Evolutionary conservation across 2,329 filamentous ascomycete genomes (phyloP).

Genomic region (Aureobasidium lini): DNA sequence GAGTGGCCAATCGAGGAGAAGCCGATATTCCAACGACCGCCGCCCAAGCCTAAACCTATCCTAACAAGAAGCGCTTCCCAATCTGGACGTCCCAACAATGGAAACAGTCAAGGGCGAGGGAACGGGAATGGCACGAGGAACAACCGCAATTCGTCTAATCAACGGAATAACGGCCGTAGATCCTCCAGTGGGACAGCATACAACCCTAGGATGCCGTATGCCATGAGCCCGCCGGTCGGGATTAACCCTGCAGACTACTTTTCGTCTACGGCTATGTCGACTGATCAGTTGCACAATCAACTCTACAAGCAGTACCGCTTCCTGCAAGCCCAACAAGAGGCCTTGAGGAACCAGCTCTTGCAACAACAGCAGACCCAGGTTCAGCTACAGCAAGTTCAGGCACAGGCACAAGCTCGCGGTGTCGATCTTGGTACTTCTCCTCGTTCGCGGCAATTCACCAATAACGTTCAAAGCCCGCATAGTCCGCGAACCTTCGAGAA

Average conservation of each 20-base stretch:
- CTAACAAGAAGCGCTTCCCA: slow-evolving; percentile 42
- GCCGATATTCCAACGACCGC: slow-evolving; percentile 45
- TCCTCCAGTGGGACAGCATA: slow-evolving; percentile 50
- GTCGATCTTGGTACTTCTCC: slow-evolving; percentile 34
- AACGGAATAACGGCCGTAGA: slow-evolving; percentile 45
- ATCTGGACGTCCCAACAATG: slow-evolving; percentile 41
- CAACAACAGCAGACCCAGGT: slow-evolving; percentile 33
- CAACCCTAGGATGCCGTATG: slow-evolving; percentile 30
- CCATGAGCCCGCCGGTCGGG: slow-evolving; percentile 37
- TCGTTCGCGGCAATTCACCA: slow-evolving; percentile 25
- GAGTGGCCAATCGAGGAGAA: slow-evolving; percentile 78
- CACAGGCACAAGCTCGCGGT: slow-evolving; percentile 29
- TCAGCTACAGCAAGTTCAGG: slow-evolving; percentile 25
- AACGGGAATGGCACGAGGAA: slow-evolving; percentile 37
- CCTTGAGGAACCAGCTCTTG: slow-evolving; percentile 34
- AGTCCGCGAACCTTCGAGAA: slow-evolving; percentile 24
- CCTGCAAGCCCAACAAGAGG: slow-evolving; percentile 30
- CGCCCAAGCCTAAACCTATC: slow-evolving; percentile 49
- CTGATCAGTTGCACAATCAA: slow-evolving; percentile 41
- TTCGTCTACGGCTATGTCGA: slow-evolving; percentile 18
- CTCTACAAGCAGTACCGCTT: slow-evolving; percentile 40
- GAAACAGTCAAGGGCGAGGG: slow-evolving; percentile 11
- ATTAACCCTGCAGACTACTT: slow-evolving; percentile 37
- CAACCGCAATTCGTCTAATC: slow-evolving; percentile 41
- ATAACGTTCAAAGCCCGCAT: slow-evolving; percentile 25